Conservation (phyloP, 73 alveolate genomes). For the Paramecium primaurelia region DNA sequence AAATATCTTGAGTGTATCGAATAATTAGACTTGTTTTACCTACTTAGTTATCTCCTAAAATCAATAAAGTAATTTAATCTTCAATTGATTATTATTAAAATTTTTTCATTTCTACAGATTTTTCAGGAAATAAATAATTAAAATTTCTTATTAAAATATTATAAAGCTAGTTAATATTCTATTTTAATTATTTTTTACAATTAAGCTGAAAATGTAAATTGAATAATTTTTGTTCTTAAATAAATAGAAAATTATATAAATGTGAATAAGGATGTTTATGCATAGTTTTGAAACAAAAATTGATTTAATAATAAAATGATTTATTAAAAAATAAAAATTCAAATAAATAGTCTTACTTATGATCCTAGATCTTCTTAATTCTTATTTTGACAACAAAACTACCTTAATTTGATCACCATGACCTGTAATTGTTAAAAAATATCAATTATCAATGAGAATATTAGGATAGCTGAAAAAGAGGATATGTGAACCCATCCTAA, state of each 20-base stretch:
- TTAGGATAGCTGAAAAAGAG: background rate
- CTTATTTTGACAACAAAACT: background rate
- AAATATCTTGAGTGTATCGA: background rate
- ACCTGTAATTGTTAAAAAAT: background rate
- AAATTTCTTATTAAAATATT: too few relatives aligned
- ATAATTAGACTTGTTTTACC: background rate
- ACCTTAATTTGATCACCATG: background rate
- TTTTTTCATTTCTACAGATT: background rate
- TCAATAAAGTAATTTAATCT: too few relatives aligned
- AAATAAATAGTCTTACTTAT: background rate
- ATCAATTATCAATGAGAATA: background rate
- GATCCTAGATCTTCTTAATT: background rate
- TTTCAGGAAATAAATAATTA: background rate
- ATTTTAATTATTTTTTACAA: too few relatives aligned
- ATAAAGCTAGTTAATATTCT: too few relatives aligned
- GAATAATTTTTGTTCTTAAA: too few relatives aligned
- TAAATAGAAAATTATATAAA: too few relatives aligned
- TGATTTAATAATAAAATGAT: too few relatives aligned
- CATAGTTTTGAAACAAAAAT: too few relatives aligned
- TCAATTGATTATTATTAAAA: background rate
- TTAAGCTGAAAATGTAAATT: too few relatives aligned
- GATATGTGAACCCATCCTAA: background rate
- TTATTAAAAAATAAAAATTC: background rate
- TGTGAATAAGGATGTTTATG: too few relatives aligned
- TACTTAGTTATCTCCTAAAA: background rate